These are phyloP conservation scores for Pseudopithomyces maydicus DNA, from an alignment of 2,329 filamentous ascomycete species.

Conservation along the genomic window DNA sequence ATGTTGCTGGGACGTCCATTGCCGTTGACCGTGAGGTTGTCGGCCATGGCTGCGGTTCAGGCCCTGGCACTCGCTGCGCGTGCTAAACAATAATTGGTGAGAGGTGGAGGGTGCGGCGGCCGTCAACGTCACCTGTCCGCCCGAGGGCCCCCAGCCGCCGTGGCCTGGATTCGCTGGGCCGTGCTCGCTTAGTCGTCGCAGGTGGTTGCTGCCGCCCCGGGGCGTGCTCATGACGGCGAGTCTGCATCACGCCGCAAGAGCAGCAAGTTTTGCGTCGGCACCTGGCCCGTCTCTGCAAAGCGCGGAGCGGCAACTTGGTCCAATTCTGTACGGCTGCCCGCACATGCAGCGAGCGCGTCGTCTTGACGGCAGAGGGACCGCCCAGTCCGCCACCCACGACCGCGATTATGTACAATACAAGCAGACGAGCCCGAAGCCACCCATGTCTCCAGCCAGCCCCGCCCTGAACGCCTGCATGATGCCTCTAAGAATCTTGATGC, in stretches of 20 bases:
- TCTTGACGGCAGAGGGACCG: neutral
- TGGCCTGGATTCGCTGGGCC: constrained; percentile 34
- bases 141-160: constrained; percentile 25
- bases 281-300: neutral
- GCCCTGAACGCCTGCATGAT: constrained; percentile 10
- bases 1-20: constrained; percentile 41
- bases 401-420: too few relatives aligned
- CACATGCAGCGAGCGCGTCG: neutral
- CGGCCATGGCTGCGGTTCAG: constrained; percentile 34
- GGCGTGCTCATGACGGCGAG: constrained; percentile 26
- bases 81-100: constrained; percentile 40
- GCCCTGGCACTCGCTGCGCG: constrained; percentile 19
- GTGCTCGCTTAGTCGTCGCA: constrained; percentile 36
- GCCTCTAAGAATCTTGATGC: constrained; percentile 1
- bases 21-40: constrained; percentile 42
- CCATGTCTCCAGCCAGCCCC: neutral
- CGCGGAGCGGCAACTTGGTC: neutral
- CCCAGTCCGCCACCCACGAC: too few relatives aligned
- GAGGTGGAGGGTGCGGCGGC: constrained; percentile 31
- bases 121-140: constrained; percentile 45
- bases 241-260: constrained; percentile 16
- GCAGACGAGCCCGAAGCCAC: neutral
- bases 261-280: neutral
- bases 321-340: neutral
- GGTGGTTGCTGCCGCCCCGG: constrained; percentile 22